Percentiles rank a stretch among this genome's conserved stretches.
Conservation (phyloP, 768 basidiomycete species). For the Leucosporidium creatinivorum region DNA sequence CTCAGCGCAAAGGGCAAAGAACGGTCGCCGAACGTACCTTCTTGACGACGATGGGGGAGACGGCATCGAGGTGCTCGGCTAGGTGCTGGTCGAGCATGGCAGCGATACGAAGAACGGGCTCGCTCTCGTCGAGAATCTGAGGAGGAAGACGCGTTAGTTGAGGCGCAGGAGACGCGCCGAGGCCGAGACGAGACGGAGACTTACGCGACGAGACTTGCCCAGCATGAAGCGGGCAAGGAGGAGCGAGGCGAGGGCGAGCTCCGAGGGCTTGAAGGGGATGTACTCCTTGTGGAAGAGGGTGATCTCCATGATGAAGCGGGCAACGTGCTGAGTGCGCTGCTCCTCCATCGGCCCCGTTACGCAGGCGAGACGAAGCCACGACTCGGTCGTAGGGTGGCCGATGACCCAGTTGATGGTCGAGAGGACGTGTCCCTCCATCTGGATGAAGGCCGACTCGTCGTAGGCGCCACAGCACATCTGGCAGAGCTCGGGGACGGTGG, state of each 20-base stretch:
- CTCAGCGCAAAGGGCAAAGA: not conserved
- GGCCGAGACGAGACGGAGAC: not conserved
- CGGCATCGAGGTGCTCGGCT: slow-evolving; percentile 74
- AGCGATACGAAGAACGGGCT: slow-evolving; percentile 73
- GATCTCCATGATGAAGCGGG: slow-evolving; percentile 98
- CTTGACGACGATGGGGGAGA: slow-evolving; percentile 92
- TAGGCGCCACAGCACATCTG: slow-evolving; percentile 95
- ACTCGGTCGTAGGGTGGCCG: slow-evolving; percentile 95
- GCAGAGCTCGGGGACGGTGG: slow-evolving; percentile 85
- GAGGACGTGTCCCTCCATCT: slow-evolving; percentile 97
- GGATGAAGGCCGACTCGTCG: slow-evolving; percentile 93
- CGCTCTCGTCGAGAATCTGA: slow-evolving; percentile 63
- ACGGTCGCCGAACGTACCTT: slow-evolving; percentile 47
- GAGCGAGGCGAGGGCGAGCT: slow-evolving; percentile 81
- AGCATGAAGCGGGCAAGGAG: slow-evolving; percentile 83
- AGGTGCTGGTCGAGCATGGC: slow-evolving; percentile 78
- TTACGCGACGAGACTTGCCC: slow-evolving; percentile 27
- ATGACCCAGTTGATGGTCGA: slow-evolving; percentile 93
- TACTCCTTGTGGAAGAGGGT: slow-evolving; percentile 97
- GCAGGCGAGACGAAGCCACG: slow-evolving; percentile 69
- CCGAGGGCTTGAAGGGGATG: slow-evolving; percentile 71
- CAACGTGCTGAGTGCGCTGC: slow-evolving; percentile 83
- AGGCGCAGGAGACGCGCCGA: not conserved
- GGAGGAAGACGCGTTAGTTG: not conserved
- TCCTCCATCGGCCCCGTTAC: slow-evolving; percentile 59